Evolutionary conservation across 163 green algal genomes (phyloP).

Genomic region (Scenedesmus sp.): DNA sequence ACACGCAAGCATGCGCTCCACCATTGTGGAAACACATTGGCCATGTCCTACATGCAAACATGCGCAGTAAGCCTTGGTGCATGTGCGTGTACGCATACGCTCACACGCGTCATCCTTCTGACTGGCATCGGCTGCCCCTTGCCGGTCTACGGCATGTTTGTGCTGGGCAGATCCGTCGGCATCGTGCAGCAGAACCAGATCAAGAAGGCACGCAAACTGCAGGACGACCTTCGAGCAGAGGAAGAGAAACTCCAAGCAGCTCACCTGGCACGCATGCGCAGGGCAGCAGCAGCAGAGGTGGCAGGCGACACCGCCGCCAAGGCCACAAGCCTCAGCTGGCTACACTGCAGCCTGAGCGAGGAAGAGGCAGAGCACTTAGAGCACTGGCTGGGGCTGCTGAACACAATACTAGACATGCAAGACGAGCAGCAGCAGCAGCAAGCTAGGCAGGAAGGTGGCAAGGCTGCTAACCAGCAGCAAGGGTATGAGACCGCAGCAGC

Average conservation of each 20-base stretch:
- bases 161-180: constrained; percentile 37
- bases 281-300: constrained; percentile 43
- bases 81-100: no score
- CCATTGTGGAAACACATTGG: no score
- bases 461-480: neutral
- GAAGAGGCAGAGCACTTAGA: constrained; percentile 34
- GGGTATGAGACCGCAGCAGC: neutral
- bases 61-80: no score
- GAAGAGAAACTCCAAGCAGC: constrained; percentile 37
- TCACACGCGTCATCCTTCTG: no score
- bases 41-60: neutral
- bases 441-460: neutral
- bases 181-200: constrained; percentile 50
- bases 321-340: constrained; percentile 18
- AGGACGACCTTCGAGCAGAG: constrained; percentile 43
- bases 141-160: neutral
- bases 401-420: constrained; percentile 17
- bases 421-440: constrained; percentile 27
- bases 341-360: neutral
- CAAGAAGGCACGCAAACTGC: constrained; percentile 49
- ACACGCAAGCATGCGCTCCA: neutral
- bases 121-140: neutral
- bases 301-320: constrained; percentile 37
- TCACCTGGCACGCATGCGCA: constrained; percentile 35
- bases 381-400: constrained; percentile 47